Percentiles rank a stretch among this genome's conserved stretches.
Conservation (phyloP, 805 yeast genomes). For the Monosporozyma servazzii region DNA sequence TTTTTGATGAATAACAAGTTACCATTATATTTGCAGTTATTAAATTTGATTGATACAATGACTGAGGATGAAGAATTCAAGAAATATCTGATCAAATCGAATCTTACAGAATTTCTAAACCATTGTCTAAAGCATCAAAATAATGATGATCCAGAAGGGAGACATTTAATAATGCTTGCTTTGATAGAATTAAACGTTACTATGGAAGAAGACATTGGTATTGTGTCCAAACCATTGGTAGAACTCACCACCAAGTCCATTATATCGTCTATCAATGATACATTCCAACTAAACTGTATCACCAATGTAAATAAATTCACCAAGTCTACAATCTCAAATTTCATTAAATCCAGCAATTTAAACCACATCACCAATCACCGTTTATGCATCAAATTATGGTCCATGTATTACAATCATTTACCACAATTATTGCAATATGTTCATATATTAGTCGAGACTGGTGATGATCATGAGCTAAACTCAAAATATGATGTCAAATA, state of each 20-base stretch:
- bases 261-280: background rate
- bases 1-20: constrained; percentile 14
- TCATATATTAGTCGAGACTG: background rate
- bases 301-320: background rate
- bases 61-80: constrained; percentile 13
- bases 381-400: background rate
- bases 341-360: background rate
- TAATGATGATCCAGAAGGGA: background rate
- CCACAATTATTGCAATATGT: background rate
- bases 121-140: background rate
- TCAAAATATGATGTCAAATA: background rate
- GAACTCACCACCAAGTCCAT: background rate
- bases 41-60: constrained; percentile 16
- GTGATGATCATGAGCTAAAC: background rate
- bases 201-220: background rate
- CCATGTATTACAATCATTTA: background rate
- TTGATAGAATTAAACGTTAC: background rate
- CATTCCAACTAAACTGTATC: background rate
- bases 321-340: background rate
- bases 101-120: background rate
- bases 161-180: background rate
- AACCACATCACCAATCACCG: background rate
- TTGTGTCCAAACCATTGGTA: background rate
- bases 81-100: constrained; percentile 9
- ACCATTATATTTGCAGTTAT: constrained; percentile 10